Conservation (phyloP, 768 basidiomycete species). For the Rhodotorula taiwanensis region DNA sequence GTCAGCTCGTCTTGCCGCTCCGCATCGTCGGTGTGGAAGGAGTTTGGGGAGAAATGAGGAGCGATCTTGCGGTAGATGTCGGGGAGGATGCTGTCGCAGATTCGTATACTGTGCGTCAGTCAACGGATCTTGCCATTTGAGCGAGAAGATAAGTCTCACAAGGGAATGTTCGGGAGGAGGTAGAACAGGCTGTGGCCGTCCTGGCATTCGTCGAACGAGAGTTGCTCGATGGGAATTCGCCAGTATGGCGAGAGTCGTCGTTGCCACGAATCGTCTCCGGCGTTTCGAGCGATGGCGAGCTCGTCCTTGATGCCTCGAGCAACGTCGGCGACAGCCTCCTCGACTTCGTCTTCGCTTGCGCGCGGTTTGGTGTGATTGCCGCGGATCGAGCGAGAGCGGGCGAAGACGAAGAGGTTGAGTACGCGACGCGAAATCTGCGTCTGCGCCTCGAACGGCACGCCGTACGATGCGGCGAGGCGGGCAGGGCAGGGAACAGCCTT, state of each 20-base stretch:
- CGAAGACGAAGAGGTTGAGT: neutral
- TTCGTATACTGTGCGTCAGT: neutral
- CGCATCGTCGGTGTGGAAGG: neutral
- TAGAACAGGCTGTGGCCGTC: neutral
- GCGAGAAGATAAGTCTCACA: neutral
- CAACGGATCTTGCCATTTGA: too few relatives aligned
- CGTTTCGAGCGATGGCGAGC: too few relatives aligned
- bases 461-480: neutral
- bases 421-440: neutral
- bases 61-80: neutral
- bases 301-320: too few relatives aligned
- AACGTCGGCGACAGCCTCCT: neutral
- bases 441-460: neutral
- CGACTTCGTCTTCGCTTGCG: neutral
- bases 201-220: neutral
- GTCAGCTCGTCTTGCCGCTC: too few relatives aligned
- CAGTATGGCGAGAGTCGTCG: neutral
- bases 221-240: neutral
- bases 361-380: neutral
- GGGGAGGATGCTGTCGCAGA: neutral
- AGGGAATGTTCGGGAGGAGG: neutral
- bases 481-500: too few relatives aligned
- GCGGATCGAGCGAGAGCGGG: neutral
- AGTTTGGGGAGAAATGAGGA: neutral
- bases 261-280: too few relatives aligned